These are phyloP conservation scores for Solanum tarijense DNA, from an alignment of 257 asterid genomes.

Conservation along the genomic window DNA sequence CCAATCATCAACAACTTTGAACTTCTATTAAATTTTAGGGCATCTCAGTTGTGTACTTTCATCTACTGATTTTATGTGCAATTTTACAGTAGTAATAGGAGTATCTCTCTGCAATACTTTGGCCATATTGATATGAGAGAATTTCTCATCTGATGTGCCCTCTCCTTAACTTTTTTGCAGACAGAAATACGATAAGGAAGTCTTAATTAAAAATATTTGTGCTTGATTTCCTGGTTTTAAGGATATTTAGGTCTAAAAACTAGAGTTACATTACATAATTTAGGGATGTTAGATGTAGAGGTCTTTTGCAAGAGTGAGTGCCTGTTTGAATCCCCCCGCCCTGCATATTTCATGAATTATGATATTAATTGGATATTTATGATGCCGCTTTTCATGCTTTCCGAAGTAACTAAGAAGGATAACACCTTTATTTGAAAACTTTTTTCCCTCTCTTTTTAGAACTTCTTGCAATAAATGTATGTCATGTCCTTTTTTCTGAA, in stretches of 20 bases:
- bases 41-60: not conserved
- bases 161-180: not conserved
- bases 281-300: not conserved
- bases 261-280: not conserved
- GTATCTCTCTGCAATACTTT: not conserved
- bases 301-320: not conserved
- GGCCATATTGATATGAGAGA: not conserved
- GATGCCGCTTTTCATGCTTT: not conserved
- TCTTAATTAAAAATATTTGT: not conserved
- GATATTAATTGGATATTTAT: not conserved
- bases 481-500: not conserved
- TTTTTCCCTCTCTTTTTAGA: not conserved
- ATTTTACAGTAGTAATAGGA: not conserved
- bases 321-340: not conserved
- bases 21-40: not conserved
- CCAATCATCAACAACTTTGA: not conserved
- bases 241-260: not conserved
- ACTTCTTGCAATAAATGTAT: not conserved
- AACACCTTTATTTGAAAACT: not conserved
- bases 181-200: not conserved
- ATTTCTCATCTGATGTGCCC: not conserved
- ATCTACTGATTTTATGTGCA: not conserved
- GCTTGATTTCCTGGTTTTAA: not conserved
- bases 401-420: not conserved
- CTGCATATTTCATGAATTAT: not conserved